Conservation (phyloP, 2,329 filamentous ascomycete genomes). For the Drechslerella stenobrocha region DNA sequence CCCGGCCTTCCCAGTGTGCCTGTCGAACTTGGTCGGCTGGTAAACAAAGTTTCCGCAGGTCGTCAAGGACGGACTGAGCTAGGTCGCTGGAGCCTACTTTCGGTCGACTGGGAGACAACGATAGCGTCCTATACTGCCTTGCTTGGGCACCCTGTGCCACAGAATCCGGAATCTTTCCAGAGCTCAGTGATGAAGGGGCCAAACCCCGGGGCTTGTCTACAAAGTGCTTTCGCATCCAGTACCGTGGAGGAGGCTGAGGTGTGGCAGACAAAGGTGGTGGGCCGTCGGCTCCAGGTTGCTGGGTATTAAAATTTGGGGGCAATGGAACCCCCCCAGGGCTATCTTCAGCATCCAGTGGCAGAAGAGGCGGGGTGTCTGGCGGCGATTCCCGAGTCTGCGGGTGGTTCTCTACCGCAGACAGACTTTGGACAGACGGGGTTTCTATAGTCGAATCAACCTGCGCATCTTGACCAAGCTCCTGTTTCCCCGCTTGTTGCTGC, state of each 20-base stretch:
- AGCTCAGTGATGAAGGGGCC: neutral
- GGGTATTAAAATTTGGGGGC: neutral
- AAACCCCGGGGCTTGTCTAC: neutral
- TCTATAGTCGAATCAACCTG: no score
- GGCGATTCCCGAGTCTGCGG: neutral
- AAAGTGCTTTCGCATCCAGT: neutral
- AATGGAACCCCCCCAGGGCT: neutral
- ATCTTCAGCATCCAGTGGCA: neutral
- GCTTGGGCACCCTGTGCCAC: neutral
- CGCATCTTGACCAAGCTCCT: neutral
- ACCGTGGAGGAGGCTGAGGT: neutral
- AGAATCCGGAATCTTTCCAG: neutral
- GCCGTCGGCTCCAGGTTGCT: neutral
- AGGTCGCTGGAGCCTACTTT: neutral
- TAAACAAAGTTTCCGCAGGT: neutral
- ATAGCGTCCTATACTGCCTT: neutral
- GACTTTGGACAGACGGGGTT: neutral
- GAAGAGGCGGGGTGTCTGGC: neutral
- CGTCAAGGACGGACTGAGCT: neutral
- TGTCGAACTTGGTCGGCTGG: neutral
- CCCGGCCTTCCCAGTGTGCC: neutral
- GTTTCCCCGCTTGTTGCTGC: neutral
- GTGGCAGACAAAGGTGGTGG: neutral
- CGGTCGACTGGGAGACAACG: neutral
- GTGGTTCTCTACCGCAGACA: neutral